Evolutionary conservation across 345 rosid genomes (phyloP).

Genomic region (Isatis tinctoria): DNA sequence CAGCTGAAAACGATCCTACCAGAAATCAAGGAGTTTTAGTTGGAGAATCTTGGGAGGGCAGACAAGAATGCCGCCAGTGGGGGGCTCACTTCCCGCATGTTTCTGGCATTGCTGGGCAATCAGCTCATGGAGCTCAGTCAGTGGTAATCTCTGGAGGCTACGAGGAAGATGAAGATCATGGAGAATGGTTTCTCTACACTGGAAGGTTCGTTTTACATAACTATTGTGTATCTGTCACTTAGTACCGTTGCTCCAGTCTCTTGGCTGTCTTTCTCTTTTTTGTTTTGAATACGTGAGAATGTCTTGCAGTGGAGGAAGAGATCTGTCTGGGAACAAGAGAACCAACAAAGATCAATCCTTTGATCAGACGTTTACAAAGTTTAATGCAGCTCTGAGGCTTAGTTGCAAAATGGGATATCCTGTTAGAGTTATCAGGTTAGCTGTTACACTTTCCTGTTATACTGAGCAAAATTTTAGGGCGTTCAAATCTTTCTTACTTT

Average conservation of each 20-base stretch:
- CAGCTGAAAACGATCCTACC: conserved; percentile 59
- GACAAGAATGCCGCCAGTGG: conserved; percentile 68
- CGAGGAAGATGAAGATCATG: conserved; percentile 77
- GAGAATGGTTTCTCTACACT: conserved; percentile 34
- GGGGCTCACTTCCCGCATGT: conserved; percentile 80
- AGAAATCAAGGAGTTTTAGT: conserved; percentile 67
- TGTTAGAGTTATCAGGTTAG: conserved; percentile 81
- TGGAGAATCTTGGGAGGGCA: conserved; percentile 70
- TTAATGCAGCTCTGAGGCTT: conserved; percentile 58
- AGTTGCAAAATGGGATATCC: conserved; percentile 84
- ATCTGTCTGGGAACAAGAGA: conserved; percentile 68
- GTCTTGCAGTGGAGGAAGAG: conserved; percentile 71
- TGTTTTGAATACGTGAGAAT: neutral
- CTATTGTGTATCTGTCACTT: neutral
- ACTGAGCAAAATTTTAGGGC: too few relatives aligned
- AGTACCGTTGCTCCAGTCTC: neutral
- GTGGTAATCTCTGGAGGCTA: conserved; percentile 82
- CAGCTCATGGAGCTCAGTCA: conserved; percentile 66
- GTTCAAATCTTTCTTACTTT: too few relatives aligned
- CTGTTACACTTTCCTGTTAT: too few relatives aligned
- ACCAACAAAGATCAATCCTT: conserved; percentile 65
- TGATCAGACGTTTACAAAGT: conserved; percentile 57
- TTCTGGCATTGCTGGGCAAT: conserved; percentile 77
- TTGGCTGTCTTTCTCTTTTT: neutral
- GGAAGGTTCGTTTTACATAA: conserved; percentile 16